Base-by-base conservation (phyloP, 768 basidiomycete species). In the Mycena leptocephala region DNA sequence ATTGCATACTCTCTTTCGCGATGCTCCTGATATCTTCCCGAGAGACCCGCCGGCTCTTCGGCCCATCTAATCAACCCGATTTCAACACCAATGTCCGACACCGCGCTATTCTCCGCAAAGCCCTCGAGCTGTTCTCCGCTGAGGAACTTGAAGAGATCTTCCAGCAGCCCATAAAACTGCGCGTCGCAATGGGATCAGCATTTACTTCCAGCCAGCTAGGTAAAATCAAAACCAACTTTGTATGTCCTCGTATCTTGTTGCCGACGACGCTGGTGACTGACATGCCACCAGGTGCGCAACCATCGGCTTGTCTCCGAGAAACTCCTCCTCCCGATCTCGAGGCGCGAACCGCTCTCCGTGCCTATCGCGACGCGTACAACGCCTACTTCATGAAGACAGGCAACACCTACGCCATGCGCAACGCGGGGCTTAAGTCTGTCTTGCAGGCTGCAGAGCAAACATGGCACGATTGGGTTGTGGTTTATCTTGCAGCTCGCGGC, bases 391-490 rank as follows among this genome's bases (percentile, higher is more conserved):
- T 33, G 59, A 43, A 5, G n/a, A 46, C 16, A 2, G 74, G 74
- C n/a, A 69, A 53, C 51, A 26, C 37, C 18, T 59, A 59, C 24
- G 28, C 18, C 32, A 16, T 68, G 10, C 58, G 65, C 11, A 33
- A 69, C 46, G 30, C 26, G 10, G 24, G 0, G 1, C 43, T 13
- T 5, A 16, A 30, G 20, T 0, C 26, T 14, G 18, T 8, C 0
- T 13, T 74, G 46, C 73, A 67, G 56, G 56, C n/a, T 0, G 73
- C 43, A 26, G 72, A 74, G 46, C 64, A 74, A 48, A 28, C n/a
- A n/a, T 74, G 66, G 66, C 55, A 74, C 46, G 32, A 68, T 20
- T 69, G 33, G 30, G 26, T 69, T 28, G 66, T 68, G 5, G 28
- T 20, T 16, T 62, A 51, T 41, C 66, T 2, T n/a, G 73, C 65